A percentile compares a stretch with the other conserved stretches of the same genome.
phyloP scores from a whole-genome alignment of 352 stramenopile species.

The Phytophthora boehmeriae region DNA sequence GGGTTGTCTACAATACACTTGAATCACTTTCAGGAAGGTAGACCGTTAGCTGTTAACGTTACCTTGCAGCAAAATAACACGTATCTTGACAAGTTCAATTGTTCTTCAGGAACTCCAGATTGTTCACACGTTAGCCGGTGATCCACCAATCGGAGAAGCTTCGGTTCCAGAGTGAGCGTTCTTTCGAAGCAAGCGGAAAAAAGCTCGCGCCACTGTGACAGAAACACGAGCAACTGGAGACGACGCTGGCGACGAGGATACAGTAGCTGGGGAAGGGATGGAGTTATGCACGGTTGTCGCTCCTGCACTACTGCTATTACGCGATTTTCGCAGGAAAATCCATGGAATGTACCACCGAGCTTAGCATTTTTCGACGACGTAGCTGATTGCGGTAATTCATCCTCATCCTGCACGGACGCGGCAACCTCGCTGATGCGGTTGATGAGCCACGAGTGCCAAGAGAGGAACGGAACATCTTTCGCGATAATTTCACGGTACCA shows the following conservation, averaged over 20 bases:
- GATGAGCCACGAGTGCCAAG: slow-evolving; percentile 87
- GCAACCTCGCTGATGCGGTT: slow-evolving; percentile 77
- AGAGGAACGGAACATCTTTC: slow-evolving; percentile 73
- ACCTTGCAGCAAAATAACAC: too few species aligned
- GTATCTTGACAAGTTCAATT: too few species aligned
- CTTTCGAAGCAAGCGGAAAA: slow-evolving; percentile 69
- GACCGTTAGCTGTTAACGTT: too few species aligned
- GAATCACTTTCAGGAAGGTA: too few species aligned
- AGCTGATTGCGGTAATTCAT: slow-evolving; percentile 15
- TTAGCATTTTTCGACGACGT: slow-evolving; percentile 7
- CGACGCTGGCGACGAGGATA: slow-evolving; percentile 25
- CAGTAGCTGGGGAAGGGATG: slow-evolving; percentile 26
- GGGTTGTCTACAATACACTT: slow-evolving; percentile 22
- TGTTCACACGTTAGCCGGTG: slow-evolving; percentile 1
- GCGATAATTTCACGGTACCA: slow-evolving; percentile 85
- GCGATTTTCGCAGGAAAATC: slow-evolving; percentile 33
- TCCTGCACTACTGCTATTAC: slow-evolving; percentile 6
- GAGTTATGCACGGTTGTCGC: slow-evolving; percentile 18
- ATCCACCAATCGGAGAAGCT: slow-evolving; percentile 14
- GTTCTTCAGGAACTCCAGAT: slow-evolving; percentile 1
- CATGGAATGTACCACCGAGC: slow-evolving; percentile 24
- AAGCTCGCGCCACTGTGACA: slow-evolving; percentile 68
- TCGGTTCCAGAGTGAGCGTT: slow-evolving; percentile 26
- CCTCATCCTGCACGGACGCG: slow-evolving; percentile 47
- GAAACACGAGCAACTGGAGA: slow-evolving; percentile 48